phyloP scores from a whole-genome alignment of 441 rosid species.

The Erodium texanum region DNA sequence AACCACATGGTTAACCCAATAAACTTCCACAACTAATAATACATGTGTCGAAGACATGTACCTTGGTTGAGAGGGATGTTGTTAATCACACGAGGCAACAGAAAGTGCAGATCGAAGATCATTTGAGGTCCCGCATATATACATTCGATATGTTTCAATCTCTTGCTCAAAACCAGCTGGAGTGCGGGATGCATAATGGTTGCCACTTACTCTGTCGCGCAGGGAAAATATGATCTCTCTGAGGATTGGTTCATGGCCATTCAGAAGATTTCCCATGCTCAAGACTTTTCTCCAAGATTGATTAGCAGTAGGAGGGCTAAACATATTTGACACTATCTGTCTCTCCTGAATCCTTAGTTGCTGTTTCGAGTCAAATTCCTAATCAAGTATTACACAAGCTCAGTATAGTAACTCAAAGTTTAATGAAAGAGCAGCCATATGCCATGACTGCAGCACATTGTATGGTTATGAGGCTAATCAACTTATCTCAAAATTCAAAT shows the following conservation, averaged over 20 bases:
- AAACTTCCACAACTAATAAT: background rate
- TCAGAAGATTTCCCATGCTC: conserved; percentile 96
- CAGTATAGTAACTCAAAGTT: conserved; percentile 1
- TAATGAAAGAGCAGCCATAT: background rate
- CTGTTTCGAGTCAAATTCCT: conserved; percentile 63
- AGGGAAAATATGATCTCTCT: conserved; percentile 72
- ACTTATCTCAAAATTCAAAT: background rate
- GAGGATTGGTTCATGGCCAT: conserved; percentile 86
- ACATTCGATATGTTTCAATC: conserved; percentile 85
- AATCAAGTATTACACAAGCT: conserved; percentile 9
- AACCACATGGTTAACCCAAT: background rate
- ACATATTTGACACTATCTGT: conserved; percentile 53
- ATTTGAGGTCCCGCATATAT: conserved; percentile 79
- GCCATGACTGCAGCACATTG: background rate
- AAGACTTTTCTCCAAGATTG: conserved; percentile 95
- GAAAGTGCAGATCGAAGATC: conserved; percentile 94
- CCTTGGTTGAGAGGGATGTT: conserved; percentile 8
- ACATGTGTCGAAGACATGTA: conserved; percentile 3
- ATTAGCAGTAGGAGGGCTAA: conserved; percentile 58
- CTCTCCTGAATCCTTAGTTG: conserved; percentile 52
- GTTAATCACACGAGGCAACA: conserved; percentile 72
- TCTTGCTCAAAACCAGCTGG: conserved; percentile 34
- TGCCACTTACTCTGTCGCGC: conserved; percentile 41
- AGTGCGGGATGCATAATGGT: conserved; percentile 42
- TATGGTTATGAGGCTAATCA: background rate